Evolutionary conservation across 1,284 basidiomycete genomes (phyloP).

Genomic region (Ustilago sp.): DNA sequence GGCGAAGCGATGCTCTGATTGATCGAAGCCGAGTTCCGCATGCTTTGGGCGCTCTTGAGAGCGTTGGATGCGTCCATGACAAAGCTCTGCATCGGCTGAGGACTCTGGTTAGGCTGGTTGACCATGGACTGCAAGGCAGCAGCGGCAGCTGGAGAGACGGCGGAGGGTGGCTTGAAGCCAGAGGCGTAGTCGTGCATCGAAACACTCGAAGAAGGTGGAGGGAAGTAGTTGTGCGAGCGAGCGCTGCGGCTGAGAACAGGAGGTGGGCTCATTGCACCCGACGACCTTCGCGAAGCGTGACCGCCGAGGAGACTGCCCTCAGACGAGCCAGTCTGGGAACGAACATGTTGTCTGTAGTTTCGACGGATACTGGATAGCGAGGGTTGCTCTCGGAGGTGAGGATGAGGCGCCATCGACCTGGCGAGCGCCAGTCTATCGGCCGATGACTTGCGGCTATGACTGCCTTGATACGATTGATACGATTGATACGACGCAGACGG

Average conservation of each 20-base stretch:
- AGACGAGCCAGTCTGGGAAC: slow-evolving; percentile 39
- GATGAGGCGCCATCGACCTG: slow-evolving; percentile 35
- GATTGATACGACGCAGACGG: slow-evolving; percentile 23
- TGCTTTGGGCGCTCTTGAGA: slow-evolving; percentile 26
- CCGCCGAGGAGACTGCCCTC: slow-evolving; percentile 40
- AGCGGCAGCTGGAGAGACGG: slow-evolving; percentile 42
- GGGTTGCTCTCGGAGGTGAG: slow-evolving; percentile 34
- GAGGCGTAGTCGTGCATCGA: slow-evolving; percentile 50
- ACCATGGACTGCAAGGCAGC: slow-evolving; percentile 42
- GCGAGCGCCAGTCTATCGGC: slow-evolving; percentile 39
- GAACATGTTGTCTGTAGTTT: slow-evolving; percentile 40
- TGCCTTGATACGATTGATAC: slow-evolving; percentile 20
- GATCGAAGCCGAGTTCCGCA: slow-evolving; percentile 39
- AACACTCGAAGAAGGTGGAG: slow-evolving; percentile 28
- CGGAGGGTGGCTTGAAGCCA: slow-evolving; percentile 49
- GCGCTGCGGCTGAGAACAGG: slow-evolving; percentile 50
- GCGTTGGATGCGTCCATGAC: slow-evolving; percentile 40
- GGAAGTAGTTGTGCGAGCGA: slow-evolving; percentile 59
- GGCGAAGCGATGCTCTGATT: slow-evolving; percentile 27
- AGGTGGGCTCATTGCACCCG: slow-evolving; percentile 41
- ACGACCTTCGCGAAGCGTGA: slow-evolving; percentile 35
- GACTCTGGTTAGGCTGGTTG: slow-evolving; percentile 13
- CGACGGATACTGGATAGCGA: slow-evolving; percentile 42
- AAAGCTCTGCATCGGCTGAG: slow-evolving; percentile 17
- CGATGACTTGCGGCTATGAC: slow-evolving; percentile 40